These are phyloP conservation scores for Trichosporon inkin DNA, from an alignment of 1,284 basidiomycete species.

Conservation along the genomic window DNA sequence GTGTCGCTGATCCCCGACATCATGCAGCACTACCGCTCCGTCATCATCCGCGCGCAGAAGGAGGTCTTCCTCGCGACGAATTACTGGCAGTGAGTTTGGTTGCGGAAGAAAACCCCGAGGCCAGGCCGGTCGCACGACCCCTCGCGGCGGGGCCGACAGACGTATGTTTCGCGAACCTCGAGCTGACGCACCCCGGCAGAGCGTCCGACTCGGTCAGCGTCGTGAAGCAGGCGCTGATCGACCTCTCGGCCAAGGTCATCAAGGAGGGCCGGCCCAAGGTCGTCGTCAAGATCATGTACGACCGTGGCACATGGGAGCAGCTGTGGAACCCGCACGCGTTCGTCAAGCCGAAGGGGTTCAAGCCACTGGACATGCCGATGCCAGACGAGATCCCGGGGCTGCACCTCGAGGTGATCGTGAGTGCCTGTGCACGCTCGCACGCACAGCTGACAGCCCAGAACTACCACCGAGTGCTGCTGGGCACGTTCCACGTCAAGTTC, in stretches of 20 bases:
- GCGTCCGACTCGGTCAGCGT: constrained; percentile 56
- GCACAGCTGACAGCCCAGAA: constrained; percentile 34
- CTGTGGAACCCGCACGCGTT: constrained; percentile 57
- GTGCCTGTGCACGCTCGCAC: constrained; percentile 14
- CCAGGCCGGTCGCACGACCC: not conserved
- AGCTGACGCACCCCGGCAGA: constrained; percentile 30
- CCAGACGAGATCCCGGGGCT: constrained; percentile 61
- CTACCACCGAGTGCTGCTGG: constrained; percentile 58
- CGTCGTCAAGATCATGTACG: constrained; percentile 63
- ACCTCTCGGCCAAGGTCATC: constrained; percentile 56
- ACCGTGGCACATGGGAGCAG: constrained; percentile 60
- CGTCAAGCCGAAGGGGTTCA: constrained; percentile 57
- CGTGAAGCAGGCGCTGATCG: constrained; percentile 57
- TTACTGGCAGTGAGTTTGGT: constrained; percentile 55
- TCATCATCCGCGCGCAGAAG: constrained; percentile 57
- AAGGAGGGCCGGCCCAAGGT: constrained; percentile 55
- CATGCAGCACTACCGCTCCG: constrained; percentile 57
- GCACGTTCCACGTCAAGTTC: constrained; percentile 76
- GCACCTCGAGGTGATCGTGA: constrained; percentile 59
- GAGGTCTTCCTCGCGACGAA: constrained; percentile 63
- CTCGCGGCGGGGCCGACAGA: no score
- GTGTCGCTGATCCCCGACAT: constrained; percentile 59
- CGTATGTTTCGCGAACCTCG: no score
- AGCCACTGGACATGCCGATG: constrained; percentile 58
- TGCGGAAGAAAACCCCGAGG: no score